Evolutionary conservation across 495 filamentous ascomycete genomes (phyloP).

Genomic region (Pseudomonodictys pantanalensis): DNA sequence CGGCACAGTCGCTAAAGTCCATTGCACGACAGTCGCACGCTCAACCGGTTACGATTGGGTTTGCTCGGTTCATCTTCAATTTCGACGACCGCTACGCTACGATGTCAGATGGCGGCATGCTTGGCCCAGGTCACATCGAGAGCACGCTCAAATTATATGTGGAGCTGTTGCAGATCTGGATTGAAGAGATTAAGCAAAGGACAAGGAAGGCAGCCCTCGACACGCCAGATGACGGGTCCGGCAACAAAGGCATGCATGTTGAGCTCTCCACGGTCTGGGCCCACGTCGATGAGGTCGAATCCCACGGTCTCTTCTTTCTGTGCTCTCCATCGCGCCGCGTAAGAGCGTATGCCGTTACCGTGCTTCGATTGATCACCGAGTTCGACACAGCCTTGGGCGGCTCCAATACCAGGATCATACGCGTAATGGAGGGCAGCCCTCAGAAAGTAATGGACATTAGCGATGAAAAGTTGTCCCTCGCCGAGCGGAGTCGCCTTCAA

Average conservation of each 20-base stretch:
- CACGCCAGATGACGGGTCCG: conserved; percentile 54
- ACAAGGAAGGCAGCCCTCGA: conserved; percentile 69
- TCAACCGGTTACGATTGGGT: conserved; percentile 94
- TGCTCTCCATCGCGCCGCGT: conserved; percentile 92
- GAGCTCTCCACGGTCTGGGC: conserved; percentile 84
- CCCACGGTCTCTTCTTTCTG: conserved; percentile 95
- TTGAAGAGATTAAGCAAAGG: conserved; percentile 89
- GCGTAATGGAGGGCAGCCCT: conserved; percentile 87
- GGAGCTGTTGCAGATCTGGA: conserved; percentile 92
- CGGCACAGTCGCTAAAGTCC: conserved; percentile 86
- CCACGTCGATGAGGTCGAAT: conserved; percentile 94
- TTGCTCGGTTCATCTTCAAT: conserved; percentile 94
- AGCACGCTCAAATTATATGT: conserved; percentile 90
- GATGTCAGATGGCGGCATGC: conserved; percentile 96
- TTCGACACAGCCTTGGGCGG: conserved; percentile 88
- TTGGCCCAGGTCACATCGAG: conserved; percentile 92
- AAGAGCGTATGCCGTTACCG: conserved; percentile 84
- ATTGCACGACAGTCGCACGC: conserved; percentile 92
- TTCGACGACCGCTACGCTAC: conserved; percentile 96
- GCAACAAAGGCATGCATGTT: conserved; percentile 65
- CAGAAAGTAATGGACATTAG: conserved; percentile 86
- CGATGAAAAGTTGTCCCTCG: conserved; percentile 87
- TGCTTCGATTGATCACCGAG: conserved; percentile 86
- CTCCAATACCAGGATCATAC: conserved; percentile 75
- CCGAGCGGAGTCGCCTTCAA: conserved; percentile 87